A percentile compares a stretch with the other conserved stretches of the same genome.
Evolutionary conservation across 106 monocot genomes (phyloP).

Genomic region (Dioscorea dumetorum): DNA sequence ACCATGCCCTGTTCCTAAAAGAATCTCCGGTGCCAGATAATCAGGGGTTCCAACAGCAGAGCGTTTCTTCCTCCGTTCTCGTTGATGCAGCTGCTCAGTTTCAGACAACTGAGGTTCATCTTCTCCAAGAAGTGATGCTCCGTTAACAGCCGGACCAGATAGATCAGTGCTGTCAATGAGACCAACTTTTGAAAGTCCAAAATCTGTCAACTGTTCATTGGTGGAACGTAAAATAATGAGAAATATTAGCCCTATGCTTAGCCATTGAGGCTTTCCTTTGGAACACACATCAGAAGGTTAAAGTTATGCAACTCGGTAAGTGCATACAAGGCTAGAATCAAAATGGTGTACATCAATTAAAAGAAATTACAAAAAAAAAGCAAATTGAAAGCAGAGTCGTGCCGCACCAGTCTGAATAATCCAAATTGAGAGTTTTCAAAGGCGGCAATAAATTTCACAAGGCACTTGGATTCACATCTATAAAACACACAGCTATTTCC

Average conservation of each 20-base stretch:
- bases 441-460: too few relatives aligned
- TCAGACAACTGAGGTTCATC: conserved; percentile 81
- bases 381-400: too few relatives aligned
- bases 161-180: conserved; percentile 98
- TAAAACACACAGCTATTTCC: too few relatives aligned
- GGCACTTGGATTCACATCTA: too few relatives aligned
- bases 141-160: conserved; percentile 89
- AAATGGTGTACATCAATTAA: too few relatives aligned
- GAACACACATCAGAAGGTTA: too few relatives aligned
- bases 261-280: too few relatives aligned
- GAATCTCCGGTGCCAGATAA: conserved; percentile 98
- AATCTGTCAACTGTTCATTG: conserved; percentile 82
- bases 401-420: too few relatives aligned
- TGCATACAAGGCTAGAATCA: too few relatives aligned
- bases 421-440: too few relatives aligned
- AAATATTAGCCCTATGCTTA: background rate
- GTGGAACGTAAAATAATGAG: background rate
- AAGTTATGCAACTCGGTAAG: too few relatives aligned
- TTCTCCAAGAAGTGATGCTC: conserved; percentile 76
- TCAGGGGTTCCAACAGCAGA: conserved; percentile 99
- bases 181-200: conserved; percentile 99
- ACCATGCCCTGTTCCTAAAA: conserved; percentile 98
- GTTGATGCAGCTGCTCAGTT: conserved; percentile 61
- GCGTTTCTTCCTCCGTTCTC: conserved; percentile 77
- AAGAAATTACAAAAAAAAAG: too few relatives aligned